Evolutionary conservation across 371 early-diverging fungal species (phyloP), one percentile per base, ranked within the genome.

Genomic region (Saksenaea vasiformis): DNA sequence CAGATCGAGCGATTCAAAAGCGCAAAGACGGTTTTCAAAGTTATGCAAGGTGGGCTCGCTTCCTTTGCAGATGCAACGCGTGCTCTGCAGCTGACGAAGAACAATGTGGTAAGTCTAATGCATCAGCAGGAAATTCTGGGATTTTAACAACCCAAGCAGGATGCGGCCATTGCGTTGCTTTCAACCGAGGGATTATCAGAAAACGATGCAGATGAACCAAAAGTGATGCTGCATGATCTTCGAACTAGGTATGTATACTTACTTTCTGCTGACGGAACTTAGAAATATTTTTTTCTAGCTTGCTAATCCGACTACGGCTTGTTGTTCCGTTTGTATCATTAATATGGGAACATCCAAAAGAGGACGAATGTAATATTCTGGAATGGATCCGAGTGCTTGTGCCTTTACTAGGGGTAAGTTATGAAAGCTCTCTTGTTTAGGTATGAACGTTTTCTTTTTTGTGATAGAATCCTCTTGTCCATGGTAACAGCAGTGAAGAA

Each of bases 401-500:
- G 5, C 65, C 69, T 5, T 57, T 82, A 11, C 64, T 82, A 28
- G 72, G 68, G 9, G 79, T 81, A 78, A 76, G 76, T 65, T 24
- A 14, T 38, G 31, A 41, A 7, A 39, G 13, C 19, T 35, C 54
- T 9, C 24, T 37, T 55, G 13, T 44, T 5, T 22, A 47, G 22
- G 24, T 22, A 9, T n/a, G 5, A n/a, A 8, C 14, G 1, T 31
- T 9, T 13, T 31, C 19, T 31, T n/a, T 39, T 34, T 59, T 62
- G 11, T 17, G 24, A 24, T 66, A 85, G 71, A 84, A 78, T 14
- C 83, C 87, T 1, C 68, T 87, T 55, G 68, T 87, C 17, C 87
- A 87, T 63, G 87, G 87, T 7, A 83, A 85, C 61, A 85, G 87
- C 22, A 80, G 81, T n/a, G 84, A 87, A 55, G 87, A 87, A 54